phyloP scores from a whole-genome alignment of 768 basidiomycete genomes.

The Calocybe gangraenosa region DNA sequence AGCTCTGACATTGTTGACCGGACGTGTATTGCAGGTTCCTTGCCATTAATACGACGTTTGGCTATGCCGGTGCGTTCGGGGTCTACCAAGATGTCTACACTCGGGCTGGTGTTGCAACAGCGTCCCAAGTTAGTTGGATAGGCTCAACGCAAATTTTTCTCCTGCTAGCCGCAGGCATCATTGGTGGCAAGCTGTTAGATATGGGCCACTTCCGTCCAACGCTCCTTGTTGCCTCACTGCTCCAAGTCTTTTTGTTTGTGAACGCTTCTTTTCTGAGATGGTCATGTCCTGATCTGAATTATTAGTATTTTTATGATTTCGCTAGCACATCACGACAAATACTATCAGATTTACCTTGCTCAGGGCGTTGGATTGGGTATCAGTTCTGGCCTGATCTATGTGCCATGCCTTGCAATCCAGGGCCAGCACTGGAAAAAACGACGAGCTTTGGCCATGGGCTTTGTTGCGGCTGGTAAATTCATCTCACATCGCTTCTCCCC shows the following conservation, averaged over 20 bases:
- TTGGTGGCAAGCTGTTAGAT: conserved; percentile 30
- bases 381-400: conserved; percentile 39
- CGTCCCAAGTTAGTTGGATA: conserved; percentile 30
- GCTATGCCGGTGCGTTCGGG: conserved; percentile 24
- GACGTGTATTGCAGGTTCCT: neutral
- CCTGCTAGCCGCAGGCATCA: conserved; percentile 21
- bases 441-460: conserved; percentile 45
- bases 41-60: conserved; percentile 16
- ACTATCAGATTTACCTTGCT: conserved; percentile 37
- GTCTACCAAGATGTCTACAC: conserved; percentile 27
- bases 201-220: conserved; percentile 30
- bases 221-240: conserved; percentile 18
- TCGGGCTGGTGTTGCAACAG: conserved; percentile 11
- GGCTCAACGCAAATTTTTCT: conserved; percentile 30
- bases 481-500: neutral
- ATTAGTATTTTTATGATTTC: conserved; percentile 26
- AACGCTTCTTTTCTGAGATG: neutral
- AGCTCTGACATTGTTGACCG: too few species aligned
- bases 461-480: conserved; percentile 29
- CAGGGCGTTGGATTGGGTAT: conserved; percentile 42
- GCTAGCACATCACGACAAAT: conserved; percentile 23
- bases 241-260: conserved; percentile 25
- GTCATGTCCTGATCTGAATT: neutral
- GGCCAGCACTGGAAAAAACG: conserved; percentile 47
- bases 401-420: conserved; percentile 37